A percentile compares a stretch with the other conserved stretches of the same genome.
phyloP scores from a whole-genome alignment of 306 rosid genomes.

The Carpinus viminea region DNA sequence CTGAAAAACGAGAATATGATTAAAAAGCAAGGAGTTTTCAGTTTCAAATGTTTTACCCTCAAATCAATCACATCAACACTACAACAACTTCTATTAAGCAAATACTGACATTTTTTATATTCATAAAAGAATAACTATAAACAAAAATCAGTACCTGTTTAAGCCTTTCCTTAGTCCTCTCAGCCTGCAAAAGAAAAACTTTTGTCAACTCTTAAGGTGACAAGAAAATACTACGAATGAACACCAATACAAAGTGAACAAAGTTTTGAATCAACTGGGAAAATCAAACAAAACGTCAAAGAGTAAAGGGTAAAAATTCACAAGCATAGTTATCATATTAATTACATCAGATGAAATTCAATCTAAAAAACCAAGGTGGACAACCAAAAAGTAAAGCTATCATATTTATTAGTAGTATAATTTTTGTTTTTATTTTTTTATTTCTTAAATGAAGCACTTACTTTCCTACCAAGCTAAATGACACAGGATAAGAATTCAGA shows the following conservation, averaged over 20 bases:
- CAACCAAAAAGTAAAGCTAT: background rate
- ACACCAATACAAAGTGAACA: conserved; percentile 1
- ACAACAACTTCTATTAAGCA: background rate
- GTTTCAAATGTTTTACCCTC: background rate
- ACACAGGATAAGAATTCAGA: background rate
- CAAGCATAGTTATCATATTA: background rate
- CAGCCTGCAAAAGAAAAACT: conserved; percentile 55
- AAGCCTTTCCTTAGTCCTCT: conserved; percentile 61
- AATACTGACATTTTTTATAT: background rate
- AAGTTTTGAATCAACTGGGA: conserved; percentile 9
- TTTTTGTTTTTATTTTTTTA: background rate
- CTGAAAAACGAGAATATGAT: background rate
- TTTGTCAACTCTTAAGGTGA: conserved; percentile 15
- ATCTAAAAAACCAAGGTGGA: background rate
- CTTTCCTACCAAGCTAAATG: background rate
- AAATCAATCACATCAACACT: background rate
- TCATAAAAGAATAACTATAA: conserved; percentile 14
- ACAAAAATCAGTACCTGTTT: conserved; percentile 65
- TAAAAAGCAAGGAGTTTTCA: background rate
- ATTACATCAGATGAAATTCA: background rate
- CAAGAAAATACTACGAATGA: conserved; percentile 20
- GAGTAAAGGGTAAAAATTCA: background rate
- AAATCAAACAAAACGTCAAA: background rate
- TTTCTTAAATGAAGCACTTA: background rate
- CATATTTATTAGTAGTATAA: background rate